Evolutionary conservation across 2,329 filamentous ascomycete species (phyloP), one percentile per base, ranked within the genome.

Genomic region (Thielaviopsis ethacetica): DNA sequence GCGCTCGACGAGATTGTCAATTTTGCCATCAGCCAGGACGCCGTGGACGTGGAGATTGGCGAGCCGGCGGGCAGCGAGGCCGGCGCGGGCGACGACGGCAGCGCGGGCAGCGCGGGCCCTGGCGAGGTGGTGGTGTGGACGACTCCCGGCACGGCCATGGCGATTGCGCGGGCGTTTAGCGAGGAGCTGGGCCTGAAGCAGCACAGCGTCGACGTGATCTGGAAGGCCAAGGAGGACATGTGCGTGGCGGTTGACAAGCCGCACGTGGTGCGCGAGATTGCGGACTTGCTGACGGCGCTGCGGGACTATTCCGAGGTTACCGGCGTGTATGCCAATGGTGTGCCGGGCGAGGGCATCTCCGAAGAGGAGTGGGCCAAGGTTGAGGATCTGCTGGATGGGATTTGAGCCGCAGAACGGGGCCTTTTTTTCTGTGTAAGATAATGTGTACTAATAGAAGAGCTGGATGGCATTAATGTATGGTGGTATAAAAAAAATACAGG

Each of bases 211-310:
- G 86, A 90, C 57, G 88, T 94, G 56, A 76, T 93, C 53, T 94
- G 86, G 83, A 79, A 83, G 63, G 78, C 87, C 0, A 89, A 88
- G 62, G 80, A 83, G 65, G 88, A 93, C 62, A 88, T 85, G 0
- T 78, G 80, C 68, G 79, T 86, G 15, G 72, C 74, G 7, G 65
- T 88, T 53, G 76, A 82, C 58, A 74, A 77, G 34, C 74, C 76
- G 17, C 75, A 77, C 34, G 75, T 77, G 1, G 75, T 77, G 1
- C 70, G 75, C 57, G 72, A 75, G 21, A 71, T 93, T 30, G 72
- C 73, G 47, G 74, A 78, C 3, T 77, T 91, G 30, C 61, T 81
- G n/a, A 73, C 77, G 19, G 68, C 71, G 12, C 63, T 86, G 52
- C 76, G 81, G 57, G 84, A 88, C 44, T 76, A 84, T 57, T 70